Evolutionary conservation across 768 basidiomycete genomes (phyloP), one percentile per base, ranked within the genome.

Genomic region (Rhodotorula kratochvilovae): DNA sequence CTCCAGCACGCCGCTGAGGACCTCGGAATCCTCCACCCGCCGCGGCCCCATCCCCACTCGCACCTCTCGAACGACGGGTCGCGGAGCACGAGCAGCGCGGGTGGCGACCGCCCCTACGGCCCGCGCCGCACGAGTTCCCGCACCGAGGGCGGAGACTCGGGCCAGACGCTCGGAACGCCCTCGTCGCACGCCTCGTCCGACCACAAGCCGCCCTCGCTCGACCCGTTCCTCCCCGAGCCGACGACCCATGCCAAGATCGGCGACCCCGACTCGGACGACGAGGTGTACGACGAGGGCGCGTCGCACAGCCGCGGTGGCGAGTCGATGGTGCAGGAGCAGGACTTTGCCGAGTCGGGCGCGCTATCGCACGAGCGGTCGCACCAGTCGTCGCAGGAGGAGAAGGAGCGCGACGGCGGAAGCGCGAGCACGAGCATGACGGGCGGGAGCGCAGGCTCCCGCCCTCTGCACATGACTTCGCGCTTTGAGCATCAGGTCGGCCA

Each of bases 401-500:
- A n/a, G n/a, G n/a, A n/a, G n/a, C 15, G 11, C 51, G n/a, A 16
- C 48, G 10, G 13, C 3, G 3, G n/a, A 11, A 39, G 8, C 39
- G 39, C 39, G 27, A 53, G 51, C 29, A 29, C 51, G 5, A 29
- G 35, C 48, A 11, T 42, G 25, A 68, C 71, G 2, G n/a, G 57
- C 48, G 51, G 16, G 21, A 50, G 48, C 25, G 48, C 48, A 11
- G 48, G 66, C 53, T 58, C 68, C 13, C 60, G 43, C 23, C 63
- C 71, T 4, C 33, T 68, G 0, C 81, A 84, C 55, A 79, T 88
- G 58, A 87, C 87, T 1, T 81, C 87, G 71, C 82, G 88, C n/a
- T 90, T 88, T 72, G 83, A 87, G 76, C 86, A 90, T 77, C 80
- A 83, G 17, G 80, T 86, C 65, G 86, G 87, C 62, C 86, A 84